A percentile compares a stretch with the other conserved stretches of the same genome.
Evolutionary conservation across 257 asterid species (phyloP).

Genomic region (Salvia hispanica): DNA sequence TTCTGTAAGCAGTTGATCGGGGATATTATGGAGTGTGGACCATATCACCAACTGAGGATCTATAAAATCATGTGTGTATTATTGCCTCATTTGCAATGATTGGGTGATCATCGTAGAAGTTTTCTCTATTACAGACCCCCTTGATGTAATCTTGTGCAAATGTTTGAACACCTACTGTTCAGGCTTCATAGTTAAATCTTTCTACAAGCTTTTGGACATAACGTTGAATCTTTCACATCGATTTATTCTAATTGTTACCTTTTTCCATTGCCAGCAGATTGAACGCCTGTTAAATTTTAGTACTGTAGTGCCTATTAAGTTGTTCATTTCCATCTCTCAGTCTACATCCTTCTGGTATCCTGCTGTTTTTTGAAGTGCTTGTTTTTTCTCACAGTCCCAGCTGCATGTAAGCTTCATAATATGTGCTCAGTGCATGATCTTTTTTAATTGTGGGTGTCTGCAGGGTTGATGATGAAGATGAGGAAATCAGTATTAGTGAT

Average conservation of each 20-base stretch:
- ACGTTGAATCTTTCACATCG: background rate
- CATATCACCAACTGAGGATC: background rate
- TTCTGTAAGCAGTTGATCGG: background rate
- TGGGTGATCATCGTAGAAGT: background rate
- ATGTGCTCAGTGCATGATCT: background rate
- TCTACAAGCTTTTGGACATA: background rate
- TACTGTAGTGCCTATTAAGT: background rate
- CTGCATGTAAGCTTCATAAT: too few relatives aligned
- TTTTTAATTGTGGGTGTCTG: slow-evolving; percentile 1
- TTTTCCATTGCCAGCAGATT: background rate
- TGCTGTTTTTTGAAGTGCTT: background rate
- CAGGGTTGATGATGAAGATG: slow-evolving; percentile 76
- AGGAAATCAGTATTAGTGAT: slow-evolving; percentile 55
- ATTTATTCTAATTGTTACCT: background rate
- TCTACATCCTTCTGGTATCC: background rate
- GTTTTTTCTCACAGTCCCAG: too few relatives aligned
- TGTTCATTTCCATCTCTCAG: background rate
- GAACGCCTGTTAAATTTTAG: background rate
- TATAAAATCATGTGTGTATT: background rate
- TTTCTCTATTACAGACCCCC: background rate
- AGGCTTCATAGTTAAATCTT: background rate
- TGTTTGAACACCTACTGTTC: background rate
- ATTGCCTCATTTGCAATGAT: background rate
- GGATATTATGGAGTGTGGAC: background rate
- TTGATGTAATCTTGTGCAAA: background rate